These are phyloP conservation scores for Podochytrium sp. DNA, from an alignment of 192 early-diverging fungal genomes.

Conservation along the genomic window DNA sequence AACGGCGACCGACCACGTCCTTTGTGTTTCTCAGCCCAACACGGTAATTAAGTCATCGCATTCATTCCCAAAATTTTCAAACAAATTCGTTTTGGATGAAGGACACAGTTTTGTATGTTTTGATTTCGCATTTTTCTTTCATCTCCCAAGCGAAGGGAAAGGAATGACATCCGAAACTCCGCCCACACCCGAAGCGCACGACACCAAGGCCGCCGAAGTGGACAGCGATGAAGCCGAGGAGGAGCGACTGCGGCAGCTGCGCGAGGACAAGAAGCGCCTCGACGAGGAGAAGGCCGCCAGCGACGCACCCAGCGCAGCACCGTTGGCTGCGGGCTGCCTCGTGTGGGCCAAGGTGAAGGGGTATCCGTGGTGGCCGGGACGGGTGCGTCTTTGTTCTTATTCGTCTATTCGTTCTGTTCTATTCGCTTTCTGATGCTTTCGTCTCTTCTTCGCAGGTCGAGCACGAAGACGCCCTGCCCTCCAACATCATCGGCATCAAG, in stretches of 20 bases:
- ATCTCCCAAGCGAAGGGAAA: no score
- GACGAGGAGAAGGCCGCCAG: slow-evolving; percentile 1
- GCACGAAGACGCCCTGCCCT: slow-evolving; percentile 18
- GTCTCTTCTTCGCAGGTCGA: slow-evolving; percentile 18
- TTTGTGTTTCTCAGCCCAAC: no score
- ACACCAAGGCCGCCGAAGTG: background rate
- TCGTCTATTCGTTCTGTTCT: background rate
- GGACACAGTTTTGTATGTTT: no score
- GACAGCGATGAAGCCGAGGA: slow-evolving; percentile 22
- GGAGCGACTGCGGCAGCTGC: slow-evolving; percentile 3
- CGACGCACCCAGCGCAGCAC: background rate
- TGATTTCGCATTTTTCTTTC: no score
- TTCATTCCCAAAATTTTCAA: no score
- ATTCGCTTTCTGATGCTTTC: background rate
- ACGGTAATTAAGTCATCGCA: no score
- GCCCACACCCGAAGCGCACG: background rate
- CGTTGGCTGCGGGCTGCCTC: slow-evolving; percentile 5
- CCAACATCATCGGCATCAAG: slow-evolving; percentile 29
- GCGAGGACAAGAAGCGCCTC: background rate
- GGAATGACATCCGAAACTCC: background rate
- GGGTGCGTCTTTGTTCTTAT: slow-evolving; percentile 26
- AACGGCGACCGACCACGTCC: background rate
- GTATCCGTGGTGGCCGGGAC: slow-evolving; percentile 46
- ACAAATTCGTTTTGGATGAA: no score
- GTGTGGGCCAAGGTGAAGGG: slow-evolving; percentile 46